Evolutionary conservation across 225 moss, liverwort and hornwort species (phyloP).

Genomic region (Marchantia paleacea): DNA sequence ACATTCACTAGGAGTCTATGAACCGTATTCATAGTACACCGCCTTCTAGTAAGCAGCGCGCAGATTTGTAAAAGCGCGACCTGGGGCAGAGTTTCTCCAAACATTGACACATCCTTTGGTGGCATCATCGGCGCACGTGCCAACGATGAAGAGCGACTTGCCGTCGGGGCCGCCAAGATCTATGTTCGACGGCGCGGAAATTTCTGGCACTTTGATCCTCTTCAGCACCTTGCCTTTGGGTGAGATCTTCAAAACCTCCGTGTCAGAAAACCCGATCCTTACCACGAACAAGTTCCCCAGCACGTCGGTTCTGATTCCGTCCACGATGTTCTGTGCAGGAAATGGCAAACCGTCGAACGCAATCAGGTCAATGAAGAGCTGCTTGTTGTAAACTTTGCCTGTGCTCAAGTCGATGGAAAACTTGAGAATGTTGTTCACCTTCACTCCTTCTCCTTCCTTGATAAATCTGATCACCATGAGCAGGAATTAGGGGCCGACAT

Average conservation of each 20-base stretch:
- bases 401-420: constrained; percentile 20
- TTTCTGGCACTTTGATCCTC: constrained; percentile 26
- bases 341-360: constrained; percentile 23
- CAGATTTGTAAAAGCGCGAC: constrained; percentile 18
- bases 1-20: no score
- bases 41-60: not conserved
- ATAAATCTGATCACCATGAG: not conserved
- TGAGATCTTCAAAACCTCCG: constrained; percentile 35
- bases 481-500: no score
- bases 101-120: constrained; percentile 24
- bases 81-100: constrained; percentile 24
- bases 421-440: constrained; percentile 10
- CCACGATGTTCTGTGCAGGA: not conserved
- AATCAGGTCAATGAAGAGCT: constrained; percentile 22
- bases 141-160: constrained; percentile 30
- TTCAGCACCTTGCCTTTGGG: constrained; percentile 14
- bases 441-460: not conserved
- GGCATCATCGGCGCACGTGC: constrained; percentile 17
- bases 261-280: constrained; percentile 14
- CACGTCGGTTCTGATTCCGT: constrained; percentile 31
- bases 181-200: constrained; percentile 24
- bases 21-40: no score
- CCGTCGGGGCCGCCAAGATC: constrained; percentile 35
- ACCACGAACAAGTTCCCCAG: constrained; percentile 33
- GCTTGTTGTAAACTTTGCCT: constrained; percentile 17